Conservation (phyloP, 352 stramenopile genomes). For the Phytophthora tentaculata region DNA sequence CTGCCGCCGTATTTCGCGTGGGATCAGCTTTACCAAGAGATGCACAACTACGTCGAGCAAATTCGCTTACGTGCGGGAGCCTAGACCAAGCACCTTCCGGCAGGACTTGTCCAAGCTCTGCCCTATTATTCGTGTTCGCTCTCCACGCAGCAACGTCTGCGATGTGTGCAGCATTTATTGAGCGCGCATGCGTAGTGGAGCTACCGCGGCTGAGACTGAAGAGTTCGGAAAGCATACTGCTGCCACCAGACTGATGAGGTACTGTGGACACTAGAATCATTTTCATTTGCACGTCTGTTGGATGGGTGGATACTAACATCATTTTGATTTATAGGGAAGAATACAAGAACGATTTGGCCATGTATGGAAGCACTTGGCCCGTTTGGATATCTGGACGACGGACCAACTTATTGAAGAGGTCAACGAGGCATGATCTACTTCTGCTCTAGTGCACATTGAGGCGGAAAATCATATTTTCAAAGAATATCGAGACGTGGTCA, state of each 20-base stretch:
- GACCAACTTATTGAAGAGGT: neutral
- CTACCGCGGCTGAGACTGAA: conserved; percentile 6
- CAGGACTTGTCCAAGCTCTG: neutral
- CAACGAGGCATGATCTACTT: neutral
- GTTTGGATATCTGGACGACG: neutral
- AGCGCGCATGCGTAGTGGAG: neutral
- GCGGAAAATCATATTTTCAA: neutral
- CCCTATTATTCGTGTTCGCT: conserved; percentile 10
- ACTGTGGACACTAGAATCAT: conserved; percentile 4
- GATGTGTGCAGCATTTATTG: neutral
- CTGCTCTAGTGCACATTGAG: neutral
- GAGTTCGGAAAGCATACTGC: conserved; percentile 2
- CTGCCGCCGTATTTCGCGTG: neutral
- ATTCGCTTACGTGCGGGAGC: neutral
- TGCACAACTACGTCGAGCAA: neutral
- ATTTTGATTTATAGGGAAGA: conserved; percentile 17
- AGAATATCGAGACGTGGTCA: neutral
- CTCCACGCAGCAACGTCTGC: conserved; percentile 18
- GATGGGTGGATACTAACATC: conserved; percentile 5
- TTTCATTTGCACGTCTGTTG: conserved; percentile 8
- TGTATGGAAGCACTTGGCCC: neutral
- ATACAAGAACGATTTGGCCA: conserved; percentile 16
- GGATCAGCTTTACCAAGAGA: neutral
- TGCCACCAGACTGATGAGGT: conserved; percentile 7
- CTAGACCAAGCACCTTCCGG: neutral